These are phyloP conservation scores for Quercus aquifolioides DNA, from an alignment of 306 rosid species.

Conservation along the genomic window DNA sequence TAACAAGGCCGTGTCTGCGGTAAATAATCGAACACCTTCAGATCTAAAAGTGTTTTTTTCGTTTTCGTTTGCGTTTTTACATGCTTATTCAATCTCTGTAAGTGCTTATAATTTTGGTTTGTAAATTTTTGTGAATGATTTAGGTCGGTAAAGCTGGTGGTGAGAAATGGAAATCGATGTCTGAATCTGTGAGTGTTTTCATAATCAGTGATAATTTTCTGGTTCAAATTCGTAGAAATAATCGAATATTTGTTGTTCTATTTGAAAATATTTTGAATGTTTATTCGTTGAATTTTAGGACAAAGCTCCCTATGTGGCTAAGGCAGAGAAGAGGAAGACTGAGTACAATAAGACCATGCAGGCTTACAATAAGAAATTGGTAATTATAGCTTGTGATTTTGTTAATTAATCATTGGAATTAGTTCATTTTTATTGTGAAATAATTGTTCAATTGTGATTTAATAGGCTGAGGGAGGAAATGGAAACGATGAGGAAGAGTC, in stretches of 20 bases:
- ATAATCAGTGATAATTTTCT: too few relatives aligned
- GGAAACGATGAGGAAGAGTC: constrained; percentile 79
- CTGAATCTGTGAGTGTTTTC: constrained; percentile 67
- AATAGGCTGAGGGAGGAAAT: constrained; percentile 59
- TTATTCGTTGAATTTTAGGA: constrained; percentile 35
- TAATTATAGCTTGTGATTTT: neutral
- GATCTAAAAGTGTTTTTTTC: neutral
- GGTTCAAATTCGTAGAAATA: neutral
- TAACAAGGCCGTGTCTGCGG: constrained; percentile 36
- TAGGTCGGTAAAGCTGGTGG: constrained; percentile 97
- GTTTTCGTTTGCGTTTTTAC: too few relatives aligned
- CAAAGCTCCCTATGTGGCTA: constrained; percentile 65
- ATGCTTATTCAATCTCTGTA: neutral
- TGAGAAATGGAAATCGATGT: constrained; percentile 65
- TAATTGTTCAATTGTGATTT: neutral
- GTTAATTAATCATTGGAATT: too few relatives aligned
- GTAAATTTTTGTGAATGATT: neutral
- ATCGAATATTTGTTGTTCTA: neutral
- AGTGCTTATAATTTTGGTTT: too few relatives aligned
- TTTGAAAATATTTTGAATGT: neutral
- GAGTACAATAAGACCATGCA: constrained; percentile 54
- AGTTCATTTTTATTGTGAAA: neutral
- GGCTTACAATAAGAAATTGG: constrained; percentile 64
- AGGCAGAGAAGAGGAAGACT: constrained; percentile 70
- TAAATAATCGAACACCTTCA: constrained; percentile 23